Evolutionary conservation across 139 green algal genomes (phyloP), one percentile per base, ranked within the genome.

Genomic region (Ettlia oleoabundans): DNA sequence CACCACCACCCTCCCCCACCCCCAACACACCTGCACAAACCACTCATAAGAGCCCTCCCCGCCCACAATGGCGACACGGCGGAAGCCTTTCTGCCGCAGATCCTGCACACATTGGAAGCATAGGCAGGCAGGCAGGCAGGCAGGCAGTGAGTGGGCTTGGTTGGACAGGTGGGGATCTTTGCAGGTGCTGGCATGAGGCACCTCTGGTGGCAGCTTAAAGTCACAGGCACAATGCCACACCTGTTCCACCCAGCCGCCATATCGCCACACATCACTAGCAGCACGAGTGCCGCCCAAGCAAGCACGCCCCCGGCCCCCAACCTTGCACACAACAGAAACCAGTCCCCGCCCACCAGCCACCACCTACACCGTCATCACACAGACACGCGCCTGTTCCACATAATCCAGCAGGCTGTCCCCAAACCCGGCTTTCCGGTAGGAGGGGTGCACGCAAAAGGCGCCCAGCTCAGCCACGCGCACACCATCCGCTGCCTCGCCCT

Each of bases 391-490:
- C 84, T 90, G 87, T 77, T 91, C 89, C 28, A 93, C 81, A 33
- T 90, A 93, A 67, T 92, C 93, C 65, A 98, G 89, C 87, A 99
- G 77, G 37, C 85, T 90, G 90, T 99, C 97, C 22, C 97, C 97
- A 19, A 93, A 90, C 24, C 97, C 97, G 3, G 87, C 87, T 52
- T 92, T 87, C 9, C 95, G 86, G 88, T 90, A 96, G 8, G 88
- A 73, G 0, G 90, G 81, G 76, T 92, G 80, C 26, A 99, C 93
- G 35, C 93, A 94, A 80, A 99, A 97, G 19, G 95, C 93, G 28
- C 91, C 92, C 41, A 99, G 85, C 91, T 99, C 97, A 1, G 90
- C 93, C 24, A 76, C 78, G 15, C 61, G 41, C 38, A 75, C 26
- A 30, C 84, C 87, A 47, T 90, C 88, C 2, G 43, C 28, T 9